Percentiles rank a stretch among this genome's conserved stretches.
These are phyloP conservation scores for Tolypocladium capitatum DNA, from an alignment of 2,329 filamentous ascomycete genomes.

Conservation along the genomic window DNA sequence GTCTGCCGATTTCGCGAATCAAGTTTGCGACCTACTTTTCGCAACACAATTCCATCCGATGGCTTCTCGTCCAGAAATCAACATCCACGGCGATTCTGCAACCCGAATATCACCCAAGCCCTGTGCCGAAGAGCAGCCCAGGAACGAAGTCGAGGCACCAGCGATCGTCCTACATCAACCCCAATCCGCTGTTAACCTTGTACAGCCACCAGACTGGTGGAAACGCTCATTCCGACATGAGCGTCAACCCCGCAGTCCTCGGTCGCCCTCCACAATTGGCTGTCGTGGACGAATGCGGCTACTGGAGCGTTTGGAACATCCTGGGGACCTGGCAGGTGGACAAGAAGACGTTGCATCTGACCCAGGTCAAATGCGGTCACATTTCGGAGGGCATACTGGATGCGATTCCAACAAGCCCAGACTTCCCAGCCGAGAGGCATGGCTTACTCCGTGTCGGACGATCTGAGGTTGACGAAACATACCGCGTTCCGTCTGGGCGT, in stretches of 20 bases:
- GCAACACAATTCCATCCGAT: conserved; percentile 26
- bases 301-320: conserved; percentile 57
- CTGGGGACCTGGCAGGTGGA: conserved; percentile 20
- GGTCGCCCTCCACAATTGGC: conserved; percentile 46
- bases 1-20: conserved; percentile 35
- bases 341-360: conserved; percentile 19
- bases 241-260: conserved; percentile 42
- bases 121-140: conserved; percentile 13
- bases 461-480: conserved; percentile 9
- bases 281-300: conserved; percentile 50
- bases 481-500: conserved; percentile 6
- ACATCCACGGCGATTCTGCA: conserved; percentile 37
- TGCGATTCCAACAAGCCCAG: conserved; percentile 16
- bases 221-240: conserved; percentile 44
- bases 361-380: conserved; percentile 27
- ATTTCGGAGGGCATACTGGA: conserved; percentile 25
- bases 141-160: conserved; percentile 6
- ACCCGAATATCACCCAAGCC: conserved; percentile 32
- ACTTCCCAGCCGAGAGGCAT: conserved; percentile 22
- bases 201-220: conserved; percentile 38
- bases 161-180: conserved; percentile 36
- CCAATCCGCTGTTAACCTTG: conserved; percentile 43
- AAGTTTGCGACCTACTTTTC: conserved; percentile 31
- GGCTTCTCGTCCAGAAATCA: conserved; percentile 41
- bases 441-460: conserved; percentile 29